Percentiles rank a stretch among this genome's conserved stretches.
These are phyloP conservation scores for Phytophthora capsici DNA, from an alignment of 352 stramenopile species.

Conservation along the genomic window DNA sequence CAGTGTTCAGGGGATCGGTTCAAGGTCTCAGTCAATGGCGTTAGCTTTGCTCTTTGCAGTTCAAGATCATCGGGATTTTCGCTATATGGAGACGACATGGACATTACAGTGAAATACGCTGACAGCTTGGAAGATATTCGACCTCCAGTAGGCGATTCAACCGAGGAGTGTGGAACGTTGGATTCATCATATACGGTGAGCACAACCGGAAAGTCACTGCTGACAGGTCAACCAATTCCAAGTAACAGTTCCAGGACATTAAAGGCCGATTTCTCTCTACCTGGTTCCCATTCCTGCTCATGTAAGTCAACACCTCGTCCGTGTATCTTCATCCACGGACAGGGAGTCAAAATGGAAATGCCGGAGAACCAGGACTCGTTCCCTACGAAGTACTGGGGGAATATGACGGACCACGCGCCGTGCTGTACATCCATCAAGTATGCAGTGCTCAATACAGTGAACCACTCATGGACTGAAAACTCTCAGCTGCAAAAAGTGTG, in stretches of 20 bases:
- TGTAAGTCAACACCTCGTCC: conserved; percentile 16
- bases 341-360: conserved; percentile 10
- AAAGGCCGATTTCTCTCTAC: conserved; percentile 7
- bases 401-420: conserved; percentile 30
- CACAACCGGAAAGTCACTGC: neutral
- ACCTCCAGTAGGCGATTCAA: neutral
- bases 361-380: conserved; percentile 20
- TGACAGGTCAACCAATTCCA: conserved; percentile 1
- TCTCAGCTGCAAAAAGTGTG: conserved; percentile 30
- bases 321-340: conserved; percentile 25
- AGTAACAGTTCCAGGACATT: neutral
- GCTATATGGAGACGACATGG: conserved; percentile 22
- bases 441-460: conserved; percentile 35
- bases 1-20: conserved; percentile 9
- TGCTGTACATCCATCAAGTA: conserved; percentile 35
- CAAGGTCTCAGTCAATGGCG: conserved; percentile 7
- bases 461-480: conserved; percentile 32
- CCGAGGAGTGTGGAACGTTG: neutral
- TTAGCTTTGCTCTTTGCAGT: conserved; percentile 20
- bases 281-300: conserved; percentile 1
- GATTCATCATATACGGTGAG: neutral
- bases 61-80: conserved; percentile 10
- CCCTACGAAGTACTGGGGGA: conserved; percentile 28
- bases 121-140: conserved; percentile 1
- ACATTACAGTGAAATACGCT: conserved; percentile 19